A percentile compares a stretch with the other conserved stretches of the same genome.
Conservation (phyloP, 2,329 filamentous ascomycete genomes). For the Colletotrichum sp. region DNA sequence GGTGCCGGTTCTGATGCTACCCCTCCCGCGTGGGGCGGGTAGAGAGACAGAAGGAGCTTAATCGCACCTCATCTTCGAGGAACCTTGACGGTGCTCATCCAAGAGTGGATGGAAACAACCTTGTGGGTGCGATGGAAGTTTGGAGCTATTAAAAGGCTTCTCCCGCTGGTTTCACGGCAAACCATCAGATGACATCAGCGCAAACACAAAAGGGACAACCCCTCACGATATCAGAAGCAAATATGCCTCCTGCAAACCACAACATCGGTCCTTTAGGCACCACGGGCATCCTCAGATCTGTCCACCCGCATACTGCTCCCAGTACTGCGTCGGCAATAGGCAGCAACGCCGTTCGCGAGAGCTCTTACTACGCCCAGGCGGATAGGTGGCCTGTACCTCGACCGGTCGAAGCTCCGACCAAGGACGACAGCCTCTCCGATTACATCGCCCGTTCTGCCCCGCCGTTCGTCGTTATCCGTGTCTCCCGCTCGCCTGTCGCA, state of each 20-base stretch:
- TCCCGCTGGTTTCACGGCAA: not conserved
- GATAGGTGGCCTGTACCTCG: not conserved
- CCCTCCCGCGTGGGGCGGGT: not conserved
- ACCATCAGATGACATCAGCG: not conserved
- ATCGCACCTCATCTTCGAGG: not conserved
- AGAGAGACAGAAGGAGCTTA: not conserved
- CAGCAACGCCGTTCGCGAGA: accelerated
- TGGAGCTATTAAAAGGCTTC: not conserved
- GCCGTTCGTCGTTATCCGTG: not conserved
- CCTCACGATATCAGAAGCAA: not conserved
- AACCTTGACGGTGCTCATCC: not conserved
- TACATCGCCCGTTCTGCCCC: not conserved
- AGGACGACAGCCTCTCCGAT: not conserved
- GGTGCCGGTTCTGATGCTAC: not conserved
- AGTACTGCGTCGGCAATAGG: not conserved
- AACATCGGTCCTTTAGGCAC: no score
- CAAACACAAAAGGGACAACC: not conserved
- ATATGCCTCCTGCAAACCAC: not conserved
- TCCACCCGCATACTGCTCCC: accelerated
- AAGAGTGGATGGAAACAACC: not conserved
- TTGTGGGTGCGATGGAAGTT: not conserved
- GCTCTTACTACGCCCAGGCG: not conserved
- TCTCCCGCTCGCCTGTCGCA: not conserved
- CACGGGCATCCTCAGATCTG: no score
- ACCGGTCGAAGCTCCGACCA: accelerated